Evolutionary conservation across 139 green algal genomes (phyloP), one percentile per base, ranked within the genome.

Genomic region (Astrephomene gubernaculifera): DNA sequence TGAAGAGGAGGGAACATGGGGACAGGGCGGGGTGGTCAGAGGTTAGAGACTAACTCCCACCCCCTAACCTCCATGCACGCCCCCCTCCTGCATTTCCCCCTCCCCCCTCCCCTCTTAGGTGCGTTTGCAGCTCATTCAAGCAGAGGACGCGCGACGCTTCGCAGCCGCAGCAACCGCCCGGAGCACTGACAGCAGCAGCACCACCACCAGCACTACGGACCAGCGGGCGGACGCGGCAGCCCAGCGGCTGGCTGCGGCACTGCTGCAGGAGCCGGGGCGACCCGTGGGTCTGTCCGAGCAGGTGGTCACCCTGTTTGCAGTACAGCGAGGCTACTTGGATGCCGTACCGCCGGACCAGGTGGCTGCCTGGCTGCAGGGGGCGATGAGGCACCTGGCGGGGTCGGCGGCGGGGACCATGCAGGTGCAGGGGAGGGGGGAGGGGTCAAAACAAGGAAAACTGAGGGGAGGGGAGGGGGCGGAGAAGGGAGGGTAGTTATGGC

Each of bases 111-210:
- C 12, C 33, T 22, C 53, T 0, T 71, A 92, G 91, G 86, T 96
- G 8, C 84, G 93, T 24, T 87, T 98, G 43, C 90, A 96, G 38
- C 86, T 98, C 78, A 93, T 91, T 10, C 94, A 96, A 83, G 94
- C 90, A 0, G 92, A 92, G 14, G 90, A 95, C 87, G 92, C 88
- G 43, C 78, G 83, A 52, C 87, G 86, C 73, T 94, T 65, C 53
- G 35, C 35, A 12, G 68, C 33, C 49, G 12, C 41, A 4, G 65
- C 38, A 27, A 63, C 70, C 70, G 43, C 53, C 31, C 67, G 45
- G 24, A 43, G 39, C 36, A 57, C 57, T 33, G 52, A 27, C 72
- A 54, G 35, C 54, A 64, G 61, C 39, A 74, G 49, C 65, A 86
- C 36, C 49, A 8, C 60, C 2, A 22, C 21, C 7, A 31, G 22